Percentiles rank a stretch among this genome's conserved stretches.
Conservation (phyloP, 2,329 filamentous ascomycete genomes). For the Cytospora paraplurivora region DNA sequence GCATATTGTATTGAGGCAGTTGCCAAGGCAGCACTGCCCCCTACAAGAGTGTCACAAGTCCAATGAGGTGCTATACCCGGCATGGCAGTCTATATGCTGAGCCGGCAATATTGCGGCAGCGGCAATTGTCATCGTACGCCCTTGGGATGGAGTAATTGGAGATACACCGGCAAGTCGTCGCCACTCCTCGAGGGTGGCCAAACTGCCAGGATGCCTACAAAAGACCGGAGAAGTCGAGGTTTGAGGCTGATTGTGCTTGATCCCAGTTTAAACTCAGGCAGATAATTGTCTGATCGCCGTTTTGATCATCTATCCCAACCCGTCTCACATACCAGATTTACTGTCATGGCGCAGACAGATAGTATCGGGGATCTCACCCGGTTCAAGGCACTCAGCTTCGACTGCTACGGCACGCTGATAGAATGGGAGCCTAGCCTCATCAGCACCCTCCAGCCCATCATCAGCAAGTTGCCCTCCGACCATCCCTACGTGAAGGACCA, state of each 20-base stretch:
- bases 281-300: not conserved
- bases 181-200: not conserved
- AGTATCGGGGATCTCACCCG: conserved; percentile 30
- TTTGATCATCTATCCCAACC: not conserved
- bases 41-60: not conserved
- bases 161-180: not conserved
- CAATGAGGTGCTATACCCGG: not conserved
- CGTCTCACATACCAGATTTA: not conserved
- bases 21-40: no score
- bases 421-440: conserved; percentile 75
- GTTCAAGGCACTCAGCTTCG: conserved; percentile 63
- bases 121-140: not conserved
- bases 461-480: conserved; percentile 45
- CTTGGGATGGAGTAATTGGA: conserved; percentile 11
- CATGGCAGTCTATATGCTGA: not conserved
- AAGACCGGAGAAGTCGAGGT: not conserved
- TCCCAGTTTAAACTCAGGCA: not conserved
- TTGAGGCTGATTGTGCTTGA: not conserved
- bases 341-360: conserved; percentile 16
- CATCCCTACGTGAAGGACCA: conserved; percentile 43
- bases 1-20: not conserved
- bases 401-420: conserved; percentile 78
- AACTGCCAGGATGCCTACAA: not conserved
- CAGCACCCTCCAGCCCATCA: conserved; percentile 51
- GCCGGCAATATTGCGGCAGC: not conserved